phyloP scores from a whole-genome alignment of 1,284 basidiomycete species.

The Sporisorium exsertum region DNA sequence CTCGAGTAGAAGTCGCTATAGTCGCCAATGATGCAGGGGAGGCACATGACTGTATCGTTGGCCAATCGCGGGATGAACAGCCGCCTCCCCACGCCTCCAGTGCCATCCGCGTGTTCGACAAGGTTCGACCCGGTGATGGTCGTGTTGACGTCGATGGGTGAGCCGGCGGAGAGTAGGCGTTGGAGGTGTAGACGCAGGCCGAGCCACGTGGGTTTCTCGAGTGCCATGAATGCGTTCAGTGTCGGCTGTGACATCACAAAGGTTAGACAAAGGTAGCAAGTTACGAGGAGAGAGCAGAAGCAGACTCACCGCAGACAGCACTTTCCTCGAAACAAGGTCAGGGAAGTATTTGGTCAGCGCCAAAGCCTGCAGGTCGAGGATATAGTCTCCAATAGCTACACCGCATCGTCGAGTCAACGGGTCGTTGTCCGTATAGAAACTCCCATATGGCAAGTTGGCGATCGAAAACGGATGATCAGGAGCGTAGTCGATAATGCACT shows the following conservation, averaged over 20 bases:
- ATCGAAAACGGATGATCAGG: constrained; percentile 48
- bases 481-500: constrained; percentile 22
- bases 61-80: constrained; percentile 8
- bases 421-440: constrained; percentile 30
- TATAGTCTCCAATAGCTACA: constrained; percentile 49
- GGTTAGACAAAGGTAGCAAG: too few relatives aligned
- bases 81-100: neutral
- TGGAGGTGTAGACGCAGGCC: constrained; percentile 32
- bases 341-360: constrained; percentile 14
- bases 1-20: constrained; percentile 58
- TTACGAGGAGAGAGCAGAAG: neutral
- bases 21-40: constrained; percentile 51
- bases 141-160: neutral
- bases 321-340: neutral
- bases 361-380: constrained; percentile 48
- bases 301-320: neutral
- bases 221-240: constrained; percentile 42
- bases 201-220: constrained; percentile 9
- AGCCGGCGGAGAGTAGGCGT: constrained; percentile 17
- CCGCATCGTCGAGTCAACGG: constrained; percentile 16
- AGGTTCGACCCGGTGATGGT: constrained; percentile 2
- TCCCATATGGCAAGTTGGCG: constrained; percentile 54
- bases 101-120: neutral
- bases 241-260: too few relatives aligned
- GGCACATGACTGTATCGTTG: constrained; percentile 17